phyloP scores from a whole-genome alignment of 2,329 filamentous ascomycete genomes.

The Xylaria sp. region DNA sequence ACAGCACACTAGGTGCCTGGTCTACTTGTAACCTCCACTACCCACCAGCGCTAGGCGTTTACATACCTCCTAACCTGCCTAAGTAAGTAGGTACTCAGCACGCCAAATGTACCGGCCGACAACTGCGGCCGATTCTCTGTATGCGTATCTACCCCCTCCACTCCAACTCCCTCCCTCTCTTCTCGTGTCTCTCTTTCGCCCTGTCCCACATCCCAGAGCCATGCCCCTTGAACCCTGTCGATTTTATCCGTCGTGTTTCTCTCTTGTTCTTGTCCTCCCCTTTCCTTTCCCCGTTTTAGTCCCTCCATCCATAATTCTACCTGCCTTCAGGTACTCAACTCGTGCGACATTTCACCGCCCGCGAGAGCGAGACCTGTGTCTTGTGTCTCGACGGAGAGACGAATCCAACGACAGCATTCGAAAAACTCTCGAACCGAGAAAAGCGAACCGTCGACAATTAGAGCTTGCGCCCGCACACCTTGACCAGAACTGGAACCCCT shows the following conservation, averaged over 20 bases:
- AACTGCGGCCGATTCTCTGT: not conserved
- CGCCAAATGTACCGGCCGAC: not conserved
- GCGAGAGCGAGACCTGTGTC: constrained; percentile 42
- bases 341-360: constrained; percentile 42
- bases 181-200: constrained; percentile 4
- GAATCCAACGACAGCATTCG: constrained; percentile 27
- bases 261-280: constrained; percentile 39
- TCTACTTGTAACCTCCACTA: not conserved
- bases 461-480: constrained; percentile 18
- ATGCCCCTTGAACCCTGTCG: constrained; percentile 37
- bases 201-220: constrained; percentile 23
- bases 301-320: constrained; percentile 33
- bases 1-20: not conserved
- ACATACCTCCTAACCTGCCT: too few relatives aligned
- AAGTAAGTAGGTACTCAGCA: not conserved
- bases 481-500: constrained; percentile 23
- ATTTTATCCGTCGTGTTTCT: constrained; percentile 32
- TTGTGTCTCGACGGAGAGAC: constrained; percentile 42
- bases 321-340: constrained; percentile 25
- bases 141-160: too few relatives aligned
- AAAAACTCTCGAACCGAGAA: constrained; percentile 4
- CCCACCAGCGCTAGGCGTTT: not conserved
- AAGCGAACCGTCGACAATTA: not conserved
- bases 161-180: not conserved
- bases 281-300: constrained; percentile 40